These are phyloP conservation scores for Withania somnifera DNA, from an alignment of 305 asterid species.

Conservation along the genomic window DNA sequence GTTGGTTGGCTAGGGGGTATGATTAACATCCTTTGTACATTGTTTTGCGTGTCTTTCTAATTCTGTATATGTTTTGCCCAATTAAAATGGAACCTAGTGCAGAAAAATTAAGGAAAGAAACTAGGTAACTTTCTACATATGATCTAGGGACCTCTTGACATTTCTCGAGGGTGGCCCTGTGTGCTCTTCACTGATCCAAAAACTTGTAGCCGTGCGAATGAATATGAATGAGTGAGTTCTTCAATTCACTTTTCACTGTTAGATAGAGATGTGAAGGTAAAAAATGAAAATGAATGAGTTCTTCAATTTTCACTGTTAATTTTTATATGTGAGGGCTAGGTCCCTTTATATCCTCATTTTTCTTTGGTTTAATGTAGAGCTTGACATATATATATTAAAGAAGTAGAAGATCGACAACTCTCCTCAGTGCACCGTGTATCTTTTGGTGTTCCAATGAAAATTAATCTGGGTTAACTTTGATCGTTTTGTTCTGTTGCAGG, in stretches of 20 bases:
- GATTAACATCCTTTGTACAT: not conserved
- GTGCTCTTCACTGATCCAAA: not conserved
- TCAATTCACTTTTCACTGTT: not conserved
- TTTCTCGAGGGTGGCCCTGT: not conserved
- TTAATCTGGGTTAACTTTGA: not conserved
- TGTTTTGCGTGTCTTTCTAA: not conserved
- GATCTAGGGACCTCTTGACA: not conserved
- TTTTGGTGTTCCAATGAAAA: not conserved
- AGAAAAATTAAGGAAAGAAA: not conserved
- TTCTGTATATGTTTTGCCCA: not conserved
- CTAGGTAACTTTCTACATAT: not conserved
- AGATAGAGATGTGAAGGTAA: too few species aligned
- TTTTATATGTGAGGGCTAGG: not conserved
- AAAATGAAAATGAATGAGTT: not conserved
- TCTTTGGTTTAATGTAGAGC: not conserved
- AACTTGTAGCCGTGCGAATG: not conserved
- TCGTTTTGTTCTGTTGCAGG: slow-evolving; percentile 2
- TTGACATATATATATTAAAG: not conserved
- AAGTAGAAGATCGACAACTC: not conserved
- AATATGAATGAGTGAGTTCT: not conserved
- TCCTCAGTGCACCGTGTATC: not conserved
- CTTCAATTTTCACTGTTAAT: not conserved
- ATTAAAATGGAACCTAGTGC: not conserved
- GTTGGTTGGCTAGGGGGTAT: not conserved
- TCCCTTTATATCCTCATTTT: not conserved